Conservation (phyloP, 2,329 filamentous ascomycete genomes). For the Zymoseptoria crescenta region DNA sequence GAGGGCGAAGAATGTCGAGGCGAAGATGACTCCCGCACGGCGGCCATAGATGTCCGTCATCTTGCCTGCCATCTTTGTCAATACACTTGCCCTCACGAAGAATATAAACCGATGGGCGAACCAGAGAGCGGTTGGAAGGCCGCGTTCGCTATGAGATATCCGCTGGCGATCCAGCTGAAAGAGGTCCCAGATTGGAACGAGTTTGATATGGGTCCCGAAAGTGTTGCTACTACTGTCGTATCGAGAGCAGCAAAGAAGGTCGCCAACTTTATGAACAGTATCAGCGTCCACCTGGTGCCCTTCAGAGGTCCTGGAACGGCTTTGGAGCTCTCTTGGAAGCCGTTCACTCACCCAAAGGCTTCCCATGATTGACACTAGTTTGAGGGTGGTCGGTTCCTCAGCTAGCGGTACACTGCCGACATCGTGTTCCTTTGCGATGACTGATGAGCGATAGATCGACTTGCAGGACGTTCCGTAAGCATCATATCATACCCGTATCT, state of each 20-base stretch:
- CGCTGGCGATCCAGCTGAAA: slow-evolving; percentile 79
- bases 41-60: slow-evolving; percentile 84
- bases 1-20: slow-evolving; percentile 68
- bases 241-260: slow-evolving; percentile 57
- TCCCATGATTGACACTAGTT: slow-evolving; percentile 42
- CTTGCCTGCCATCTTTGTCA: slow-evolving; percentile 39
- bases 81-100: not conserved
- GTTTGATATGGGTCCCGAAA: slow-evolving; percentile 74
- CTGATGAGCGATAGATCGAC: not conserved
- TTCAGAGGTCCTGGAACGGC: not conserved
- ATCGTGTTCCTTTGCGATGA: slow-evolving; percentile 19
- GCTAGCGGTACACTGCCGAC: slow-evolving; percentile 22
- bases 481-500: slow-evolving; percentile 15
- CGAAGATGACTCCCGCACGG: slow-evolving; percentile 67
- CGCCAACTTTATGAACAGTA: slow-evolving; percentile 26
- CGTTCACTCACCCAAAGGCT: slow-evolving; percentile 36
- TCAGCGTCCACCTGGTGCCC: not conserved
- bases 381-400: slow-evolving; percentile 41
- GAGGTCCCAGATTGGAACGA: slow-evolving; percentile 74
- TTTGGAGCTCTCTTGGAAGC: not conserved
- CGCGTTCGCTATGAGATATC: slow-evolving; percentile 82
- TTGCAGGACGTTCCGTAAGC: not conserved
- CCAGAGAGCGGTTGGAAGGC: slow-evolving; percentile 76
- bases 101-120: not conserved
- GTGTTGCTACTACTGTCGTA: slow-evolving; percentile 75